These are phyloP conservation scores for Anisodus tanguticus DNA, from an alignment of 257 asterid species.

Conservation along the genomic window DNA sequence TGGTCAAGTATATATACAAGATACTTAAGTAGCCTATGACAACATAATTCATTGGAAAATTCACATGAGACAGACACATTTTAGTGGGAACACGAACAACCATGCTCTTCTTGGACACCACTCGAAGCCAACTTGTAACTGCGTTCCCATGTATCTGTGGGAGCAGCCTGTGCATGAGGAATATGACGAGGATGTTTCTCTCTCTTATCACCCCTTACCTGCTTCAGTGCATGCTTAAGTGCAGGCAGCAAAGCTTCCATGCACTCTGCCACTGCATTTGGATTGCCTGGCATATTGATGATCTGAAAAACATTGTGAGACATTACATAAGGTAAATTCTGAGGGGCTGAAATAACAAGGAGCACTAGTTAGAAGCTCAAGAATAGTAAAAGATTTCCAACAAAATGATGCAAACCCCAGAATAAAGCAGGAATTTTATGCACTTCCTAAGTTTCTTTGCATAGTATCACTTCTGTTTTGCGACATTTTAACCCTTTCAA, in stretches of 20 bases:
- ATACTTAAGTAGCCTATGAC: neutral
- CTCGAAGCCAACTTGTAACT: constrained; percentile 44
- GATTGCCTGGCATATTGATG: constrained; percentile 99
- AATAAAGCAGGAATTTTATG: neutral
- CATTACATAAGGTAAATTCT: too few relatives aligned
- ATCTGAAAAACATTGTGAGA: constrained; percentile 49
- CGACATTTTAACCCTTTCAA: neutral
- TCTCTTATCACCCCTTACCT: constrained; percentile 61
- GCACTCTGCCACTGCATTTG: constrained; percentile 94
- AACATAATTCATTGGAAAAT: neutral
- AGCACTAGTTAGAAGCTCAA: neutral
- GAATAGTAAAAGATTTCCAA: neutral
- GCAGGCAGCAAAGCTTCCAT: constrained; percentile 89
- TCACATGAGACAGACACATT: neutral
- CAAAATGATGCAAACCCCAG: neutral
- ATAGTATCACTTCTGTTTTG: neutral
- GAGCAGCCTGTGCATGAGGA: constrained; percentile 52
- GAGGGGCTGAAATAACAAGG: neutral
- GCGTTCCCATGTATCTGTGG: constrained; percentile 49
- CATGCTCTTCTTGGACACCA: constrained; percentile 30
- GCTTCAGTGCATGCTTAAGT: constrained; percentile 94
- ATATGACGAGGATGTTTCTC: constrained; percentile 56
- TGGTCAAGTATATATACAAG: neutral
- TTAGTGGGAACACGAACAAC: constrained; percentile 52
- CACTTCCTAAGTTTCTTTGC: neutral